Percentiles rank a stretch among this genome's conserved stretches.
phyloP scores from a whole-genome alignment of 2,329 filamentous ascomycete species.

The Clonostachys chloroleuca region DNA sequence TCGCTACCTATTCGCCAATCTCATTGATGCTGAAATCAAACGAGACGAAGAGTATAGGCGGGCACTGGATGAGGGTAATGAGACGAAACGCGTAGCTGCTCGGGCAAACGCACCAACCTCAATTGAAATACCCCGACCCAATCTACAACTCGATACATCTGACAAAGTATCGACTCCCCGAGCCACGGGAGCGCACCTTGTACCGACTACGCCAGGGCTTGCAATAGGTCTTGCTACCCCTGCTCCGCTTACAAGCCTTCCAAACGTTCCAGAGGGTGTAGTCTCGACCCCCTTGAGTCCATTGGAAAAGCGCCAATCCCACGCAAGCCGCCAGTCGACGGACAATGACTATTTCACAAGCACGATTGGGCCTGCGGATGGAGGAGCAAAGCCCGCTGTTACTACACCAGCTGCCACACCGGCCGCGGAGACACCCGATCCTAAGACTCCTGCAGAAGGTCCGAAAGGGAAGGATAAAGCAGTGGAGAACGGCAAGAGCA shows the following conservation, averaged over 20 bases:
- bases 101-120: slow-evolving; percentile 56
- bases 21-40: slow-evolving; percentile 86
- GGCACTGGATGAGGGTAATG: slow-evolving; percentile 58
- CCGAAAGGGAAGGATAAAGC: slow-evolving; percentile 38
- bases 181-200: slow-evolving; percentile 58
- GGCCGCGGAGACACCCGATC: slow-evolving; percentile 40
- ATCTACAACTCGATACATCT: slow-evolving; percentile 27
- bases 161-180: slow-evolving; percentile 55
- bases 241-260: slow-evolving; percentile 27
- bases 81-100: slow-evolving; percentile 51
- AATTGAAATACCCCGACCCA: slow-evolving; percentile 39
- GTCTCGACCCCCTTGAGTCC: slow-evolving; percentile 34
- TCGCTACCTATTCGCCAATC: slow-evolving; percentile 81
- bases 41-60: slow-evolving; percentile 73
- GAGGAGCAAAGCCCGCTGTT: slow-evolving; percentile 35
- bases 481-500: slow-evolving; percentile 51
- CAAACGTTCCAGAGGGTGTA: slow-evolving; percentile 42
- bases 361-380: slow-evolving; percentile 43
- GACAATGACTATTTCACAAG: slow-evolving; percentile 79
- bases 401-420: slow-evolving; percentile 36
- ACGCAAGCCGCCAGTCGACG: slow-evolving; percentile 54
- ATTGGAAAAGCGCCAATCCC: slow-evolving; percentile 51
- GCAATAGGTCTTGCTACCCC: slow-evolving; percentile 77
- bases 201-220: slow-evolving; percentile 69
- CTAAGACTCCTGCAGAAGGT: slow-evolving; percentile 41